A percentile compares a stretch with the other conserved stretches of the same genome.
These are phyloP conservation scores for Persicaria tinctoria DNA, from an alignment of 148 eudicot genomes.

Conservation along the genomic window DNA sequence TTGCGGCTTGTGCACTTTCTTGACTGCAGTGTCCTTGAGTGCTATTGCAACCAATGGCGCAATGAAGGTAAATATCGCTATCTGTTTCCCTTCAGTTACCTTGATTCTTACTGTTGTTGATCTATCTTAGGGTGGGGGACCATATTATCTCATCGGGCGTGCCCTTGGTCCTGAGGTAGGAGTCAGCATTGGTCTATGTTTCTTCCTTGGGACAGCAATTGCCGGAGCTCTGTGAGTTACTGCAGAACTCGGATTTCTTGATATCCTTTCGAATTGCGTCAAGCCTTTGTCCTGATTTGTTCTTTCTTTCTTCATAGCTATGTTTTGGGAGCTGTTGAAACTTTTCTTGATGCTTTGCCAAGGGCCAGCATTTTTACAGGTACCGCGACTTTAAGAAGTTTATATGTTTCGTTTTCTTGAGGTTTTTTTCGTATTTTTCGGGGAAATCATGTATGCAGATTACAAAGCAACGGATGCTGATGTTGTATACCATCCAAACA, in stretches of 20 bases:
- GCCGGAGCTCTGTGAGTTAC: conserved; percentile 95
- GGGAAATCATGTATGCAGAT: conserved; percentile 31
- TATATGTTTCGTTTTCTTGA: too few relatives aligned
- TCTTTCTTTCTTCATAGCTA: conserved; percentile 40
- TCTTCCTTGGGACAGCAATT: conserved; percentile 96
- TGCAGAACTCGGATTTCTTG: background rate
- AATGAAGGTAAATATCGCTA: conserved; percentile 61
- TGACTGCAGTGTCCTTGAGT: conserved; percentile 87
- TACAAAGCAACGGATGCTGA: conserved; percentile 65
- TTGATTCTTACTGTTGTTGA: background rate
- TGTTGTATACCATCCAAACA: conserved; percentile 62
- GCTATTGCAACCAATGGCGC: conserved; percentile 99
- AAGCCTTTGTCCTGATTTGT: background rate
- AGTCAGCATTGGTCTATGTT: conserved; percentile 96
- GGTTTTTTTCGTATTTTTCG: background rate
- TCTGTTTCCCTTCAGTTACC: background rate
- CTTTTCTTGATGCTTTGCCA: conserved; percentile 90
- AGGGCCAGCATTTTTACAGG: conserved; percentile 86
- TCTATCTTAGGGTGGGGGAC: conserved; percentile 79
- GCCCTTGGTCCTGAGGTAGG: conserved; percentile 99
- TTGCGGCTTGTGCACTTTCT: conserved; percentile 89
- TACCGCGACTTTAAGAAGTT: background rate
- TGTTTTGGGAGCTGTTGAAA: conserved; percentile 99
- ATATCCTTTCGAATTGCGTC: background rate
- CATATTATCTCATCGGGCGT: conserved; percentile 99